Conservation (phyloP, 352 stramenopile species). For the Phytophthora tubulina region DNA sequence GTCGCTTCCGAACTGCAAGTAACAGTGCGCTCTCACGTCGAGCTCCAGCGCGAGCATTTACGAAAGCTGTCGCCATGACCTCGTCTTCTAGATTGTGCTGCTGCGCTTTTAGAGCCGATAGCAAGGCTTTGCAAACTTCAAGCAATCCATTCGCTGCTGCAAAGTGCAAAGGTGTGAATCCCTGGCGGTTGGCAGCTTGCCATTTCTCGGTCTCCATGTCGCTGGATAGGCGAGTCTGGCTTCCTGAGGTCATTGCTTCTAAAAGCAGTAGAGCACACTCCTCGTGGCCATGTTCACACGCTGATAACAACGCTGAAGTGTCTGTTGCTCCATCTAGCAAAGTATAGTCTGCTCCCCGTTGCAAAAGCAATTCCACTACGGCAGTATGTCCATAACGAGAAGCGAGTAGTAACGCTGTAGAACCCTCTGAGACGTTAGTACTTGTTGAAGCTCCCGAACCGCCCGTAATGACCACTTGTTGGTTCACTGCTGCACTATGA, state of each 20-base stretch:
- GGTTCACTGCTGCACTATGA: constrained; percentile 37
- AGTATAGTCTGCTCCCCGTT: constrained; percentile 45
- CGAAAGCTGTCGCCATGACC: constrained; percentile 44
- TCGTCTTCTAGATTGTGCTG: constrained; percentile 46
- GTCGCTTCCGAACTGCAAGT: constrained; percentile 71
- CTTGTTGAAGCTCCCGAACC: constrained; percentile 10
- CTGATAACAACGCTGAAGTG: constrained; percentile 64
- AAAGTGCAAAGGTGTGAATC: constrained; percentile 73
- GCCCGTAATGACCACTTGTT: constrained; percentile 26
- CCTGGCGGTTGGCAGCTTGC: constrained; percentile 61
- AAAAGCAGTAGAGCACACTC: constrained; percentile 63
- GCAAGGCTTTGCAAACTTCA: constrained; percentile 42
- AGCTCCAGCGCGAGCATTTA: constrained; percentile 39
- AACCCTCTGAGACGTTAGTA: constrained; percentile 1
- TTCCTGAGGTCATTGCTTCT: constrained; percentile 17
- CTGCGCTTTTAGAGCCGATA: constrained; percentile 47
- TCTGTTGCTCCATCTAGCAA: constrained; percentile 50
- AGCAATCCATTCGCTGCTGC: constrained; percentile 57
- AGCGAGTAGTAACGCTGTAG: constrained; percentile 84
- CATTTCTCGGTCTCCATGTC: constrained; percentile 34
- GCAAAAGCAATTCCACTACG: constrained; percentile 82
- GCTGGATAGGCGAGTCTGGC: background rate
- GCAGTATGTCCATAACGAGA: constrained; percentile 92
- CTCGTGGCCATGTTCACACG: constrained; percentile 63
- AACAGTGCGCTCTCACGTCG: constrained; percentile 69